These are phyloP conservation scores for Ophiostoma ulmi DNA, from an alignment of 2,329 filamentous ascomycete genomes.

Conservation along the genomic window DNA sequence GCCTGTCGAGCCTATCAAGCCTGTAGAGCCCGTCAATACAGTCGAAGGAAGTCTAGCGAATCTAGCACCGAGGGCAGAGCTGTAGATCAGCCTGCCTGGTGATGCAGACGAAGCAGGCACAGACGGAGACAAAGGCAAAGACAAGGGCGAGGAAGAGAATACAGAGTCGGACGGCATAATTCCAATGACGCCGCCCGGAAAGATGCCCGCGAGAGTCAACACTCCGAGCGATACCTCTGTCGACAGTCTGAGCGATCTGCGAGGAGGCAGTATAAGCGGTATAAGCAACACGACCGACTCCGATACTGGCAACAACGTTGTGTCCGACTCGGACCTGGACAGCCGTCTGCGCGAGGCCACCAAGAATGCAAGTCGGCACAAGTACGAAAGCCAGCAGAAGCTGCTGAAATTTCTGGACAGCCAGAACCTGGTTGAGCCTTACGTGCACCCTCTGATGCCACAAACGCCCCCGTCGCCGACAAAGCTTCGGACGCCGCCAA, in stretches of 20 bases:
- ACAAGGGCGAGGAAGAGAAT: not conserved
- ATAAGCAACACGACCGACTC: not conserved
- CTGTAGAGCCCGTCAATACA: not conserved
- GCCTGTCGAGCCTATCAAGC: too few species aligned
- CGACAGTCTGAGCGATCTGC: not conserved
- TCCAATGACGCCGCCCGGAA: not conserved
- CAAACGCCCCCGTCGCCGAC: not conserved
- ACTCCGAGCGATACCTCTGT: not conserved
- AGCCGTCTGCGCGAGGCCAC: constrained; percentile 8
- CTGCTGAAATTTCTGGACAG: not conserved
- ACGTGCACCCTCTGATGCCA: not conserved
- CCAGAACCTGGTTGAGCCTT: not conserved
- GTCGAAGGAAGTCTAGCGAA: not conserved
- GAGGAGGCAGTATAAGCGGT: too few species aligned
- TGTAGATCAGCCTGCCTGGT: not conserved
- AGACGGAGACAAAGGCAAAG: not conserved
- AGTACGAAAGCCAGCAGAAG: not conserved
- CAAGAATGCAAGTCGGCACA: not conserved
- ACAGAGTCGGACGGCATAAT: not conserved
- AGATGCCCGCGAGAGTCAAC: not conserved
- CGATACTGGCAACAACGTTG: not conserved
- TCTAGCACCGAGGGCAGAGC: not conserved
- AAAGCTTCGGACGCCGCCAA: not conserved
- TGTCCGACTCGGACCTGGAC: constrained; percentile 8
- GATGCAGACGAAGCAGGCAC: not conserved